phyloP scores from a whole-genome alignment of 2,329 filamentous ascomycete genomes.

The Penicillium brevicompactum region DNA sequence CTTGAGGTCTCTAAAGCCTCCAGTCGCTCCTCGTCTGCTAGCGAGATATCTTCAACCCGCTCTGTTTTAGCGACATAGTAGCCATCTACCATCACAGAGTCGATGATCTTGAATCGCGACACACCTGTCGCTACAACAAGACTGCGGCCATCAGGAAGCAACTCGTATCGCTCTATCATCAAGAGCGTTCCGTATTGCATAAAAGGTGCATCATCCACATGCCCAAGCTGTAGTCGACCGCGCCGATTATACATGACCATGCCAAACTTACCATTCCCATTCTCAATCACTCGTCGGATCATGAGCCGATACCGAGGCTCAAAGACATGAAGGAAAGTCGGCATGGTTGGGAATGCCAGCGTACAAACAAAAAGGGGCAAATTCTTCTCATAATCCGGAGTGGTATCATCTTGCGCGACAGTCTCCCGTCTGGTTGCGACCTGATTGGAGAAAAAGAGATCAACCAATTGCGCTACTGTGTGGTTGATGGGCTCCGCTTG shows the following conservation, averaged over 20 bases:
- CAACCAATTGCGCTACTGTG: slow-evolving; percentile 64
- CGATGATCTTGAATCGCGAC: slow-evolving; percentile 73
- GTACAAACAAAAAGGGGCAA: slow-evolving; percentile 81
- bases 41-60: slow-evolving; percentile 76
- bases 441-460: slow-evolving; percentile 69
- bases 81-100: slow-evolving; percentile 67
- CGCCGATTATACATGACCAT: slow-evolving; percentile 74
- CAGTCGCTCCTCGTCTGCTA: slow-evolving; percentile 75
- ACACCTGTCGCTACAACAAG: slow-evolving; percentile 76
- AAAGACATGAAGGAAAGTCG: slow-evolving; percentile 86
- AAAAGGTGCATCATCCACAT: slow-evolving; percentile 60
- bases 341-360: slow-evolving; percentile 77
- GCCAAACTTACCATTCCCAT: slow-evolving; percentile 72
- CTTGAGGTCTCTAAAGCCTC: slow-evolving; percentile 68
- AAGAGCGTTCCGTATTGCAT: slow-evolving; percentile 77
- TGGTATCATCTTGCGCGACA: slow-evolving; percentile 59
- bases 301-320: slow-evolving; percentile 91
- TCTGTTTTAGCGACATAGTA: slow-evolving; percentile 77
- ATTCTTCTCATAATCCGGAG: slow-evolving; percentile 58
- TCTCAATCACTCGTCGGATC: slow-evolving; percentile 75
- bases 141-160: slow-evolving; percentile 77
- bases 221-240: slow-evolving; percentile 53
- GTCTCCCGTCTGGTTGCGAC: slow-evolving; percentile 60
- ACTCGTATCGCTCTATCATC: slow-evolving; percentile 71
- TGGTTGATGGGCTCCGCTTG: slow-evolving; percentile 61